Evolutionary conservation across 148 eudicot genomes (phyloP), one percentile per base, ranked within the genome.

Genomic region (Fagopyrum homotropicum): DNA sequence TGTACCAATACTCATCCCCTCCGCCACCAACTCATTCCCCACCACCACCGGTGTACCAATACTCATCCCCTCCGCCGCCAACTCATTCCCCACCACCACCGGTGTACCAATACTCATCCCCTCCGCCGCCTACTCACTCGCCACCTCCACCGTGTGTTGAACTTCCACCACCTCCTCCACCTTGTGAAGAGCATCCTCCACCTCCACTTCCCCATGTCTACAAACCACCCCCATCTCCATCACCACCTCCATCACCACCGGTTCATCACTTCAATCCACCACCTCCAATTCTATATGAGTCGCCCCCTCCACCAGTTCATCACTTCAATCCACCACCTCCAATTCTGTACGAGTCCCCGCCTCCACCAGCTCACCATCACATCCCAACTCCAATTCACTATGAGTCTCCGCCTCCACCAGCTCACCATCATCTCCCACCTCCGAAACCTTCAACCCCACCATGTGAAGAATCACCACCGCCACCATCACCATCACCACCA

Each of bases 161-260:
- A 30, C 35, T 30, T 30, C 35, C 35, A 2, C 35, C 35, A 30
- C 35, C 35, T 30, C 35, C 35, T 30, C 35, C 35, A 2, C 83
- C 86, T 2, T 30, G 35, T 30, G 35, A 30, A 30, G 35, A 30
- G 35, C 35, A 30, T 30, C 35, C 1, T 30, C 35, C 35, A 1
- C 86, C 89, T 3, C 80, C 82, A 5, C 49, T 75, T 60, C 35
- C 69, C 81, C 7, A 55, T 51, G 72, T 76, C 60, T 76, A 46
- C 35, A 48, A 16, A n/a, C 73, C 74, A 54, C 84, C 78, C 19
- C 78, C 81, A 48, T 69, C 77, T 0, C 75, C 45, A 29, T 68
- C 72, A 40, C 47, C 72, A 2, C 72, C 88, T 9, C 77, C 86
- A 0, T 84, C 91, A 0, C 81, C 89, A 17, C 81, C 86, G 0